A percentile compares a stretch with the other conserved stretches of the same genome.
Conservation (phyloP, 140 eudicot genomes). For the Cichorium intybus region DNA sequence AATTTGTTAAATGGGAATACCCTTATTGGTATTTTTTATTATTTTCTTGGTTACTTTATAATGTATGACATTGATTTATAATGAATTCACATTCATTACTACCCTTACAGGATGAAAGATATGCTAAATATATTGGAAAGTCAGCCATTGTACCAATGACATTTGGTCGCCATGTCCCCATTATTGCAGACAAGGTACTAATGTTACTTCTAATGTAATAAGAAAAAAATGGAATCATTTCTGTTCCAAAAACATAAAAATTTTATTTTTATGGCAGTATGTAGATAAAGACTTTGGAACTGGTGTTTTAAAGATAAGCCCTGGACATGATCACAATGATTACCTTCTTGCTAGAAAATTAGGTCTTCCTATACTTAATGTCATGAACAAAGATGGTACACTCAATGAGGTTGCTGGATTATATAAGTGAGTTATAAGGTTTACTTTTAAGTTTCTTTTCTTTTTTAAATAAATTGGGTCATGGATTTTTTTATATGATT, state of each 20-base stretch:
- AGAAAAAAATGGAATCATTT: background rate
- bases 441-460: background rate
- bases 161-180: conserved; percentile 93
- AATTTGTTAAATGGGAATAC: background rate
- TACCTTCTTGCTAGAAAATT: conserved; percentile 96
- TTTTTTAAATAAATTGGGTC: background rate
- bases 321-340: conserved; percentile 99
- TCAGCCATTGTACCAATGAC: conserved; percentile 95
- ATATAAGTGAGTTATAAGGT: conserved; percentile 49
- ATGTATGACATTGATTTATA: background rate
- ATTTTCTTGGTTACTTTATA: background rate
- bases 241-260: background rate
- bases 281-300: conserved; percentile 99
- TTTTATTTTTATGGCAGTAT: conserved; percentile 46
- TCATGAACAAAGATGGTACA: conserved; percentile 97
- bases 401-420: conserved; percentile 88
- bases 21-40: no score
- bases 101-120: conserved; percentile 75
- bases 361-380: conserved; percentile 92
- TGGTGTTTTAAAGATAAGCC: conserved; percentile 96
- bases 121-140: conserved; percentile 81
- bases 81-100: conserved; percentile 9
- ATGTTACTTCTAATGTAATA: conserved; percentile 1
- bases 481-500: background rate
- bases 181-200: conserved; percentile 82